Evolutionary conservation across 352 stramenopile species (phyloP), one percentile per base, ranked within the genome.

Genomic region (Pelagophyceae sp.): DNA sequence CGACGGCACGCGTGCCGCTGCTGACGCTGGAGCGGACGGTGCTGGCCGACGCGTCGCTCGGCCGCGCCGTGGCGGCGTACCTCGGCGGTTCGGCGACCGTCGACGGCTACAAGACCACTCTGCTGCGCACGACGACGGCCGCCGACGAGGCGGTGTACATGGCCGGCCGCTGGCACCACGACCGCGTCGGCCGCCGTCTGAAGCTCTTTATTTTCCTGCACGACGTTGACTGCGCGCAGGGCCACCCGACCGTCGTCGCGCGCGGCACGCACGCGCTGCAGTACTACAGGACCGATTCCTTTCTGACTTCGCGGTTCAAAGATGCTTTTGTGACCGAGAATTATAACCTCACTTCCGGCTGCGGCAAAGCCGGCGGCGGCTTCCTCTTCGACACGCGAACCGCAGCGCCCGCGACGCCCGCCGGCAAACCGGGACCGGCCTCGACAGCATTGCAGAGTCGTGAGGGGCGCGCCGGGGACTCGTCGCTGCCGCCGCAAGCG

Each of bases 141-240:
- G 38, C 6, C 2, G 67, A 74, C 61, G 33, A 37, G 29, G 61
- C 5, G 15, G 33, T 19, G 6, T 74, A 74, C 67, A 58, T 74
- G 35, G 67, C 67, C 35, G 67, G 15, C 2, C 67, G 20, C 35
- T 74, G 67, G 67, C 67, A 74, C 67, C 67, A 74, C 67, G 67
- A 74, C 67, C 67, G 67, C 35, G 67, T 74, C 67, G 67, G 67
- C 38, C 19, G 38, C 27, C 33, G 67, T 2, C 27, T 74, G 15
- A 74, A 74, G 38, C 20, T 58, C 35, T 74, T 74, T n/a, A 37
- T 74, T 23, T 74, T 33, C 38, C 15, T 74, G 2, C 67, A 74
- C 67, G 67, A 74, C 67, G 67, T 74, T 37, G 67, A 74, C 67
- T 74, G 67, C 67, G 67, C 20, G 17, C 35, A 74, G 33, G 67